Evolutionary conservation across 495 filamentous ascomycete species (phyloP).

Genomic region (Talaromyces thailandensis): DNA sequence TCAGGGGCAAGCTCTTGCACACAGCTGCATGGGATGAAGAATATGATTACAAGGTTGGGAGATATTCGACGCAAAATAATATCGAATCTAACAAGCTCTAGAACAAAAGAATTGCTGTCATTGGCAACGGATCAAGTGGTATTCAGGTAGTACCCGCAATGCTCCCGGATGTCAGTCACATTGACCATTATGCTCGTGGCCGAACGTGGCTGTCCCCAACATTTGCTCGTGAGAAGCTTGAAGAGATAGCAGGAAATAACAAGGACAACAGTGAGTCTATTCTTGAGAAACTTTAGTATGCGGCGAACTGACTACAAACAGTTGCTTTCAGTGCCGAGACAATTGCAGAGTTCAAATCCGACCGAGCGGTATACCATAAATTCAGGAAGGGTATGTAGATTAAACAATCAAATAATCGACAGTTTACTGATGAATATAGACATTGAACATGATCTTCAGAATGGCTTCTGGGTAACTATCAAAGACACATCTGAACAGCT

Average conservation of each 20-base stretch:
- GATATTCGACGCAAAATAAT: background rate
- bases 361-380: constrained; percentile 26
- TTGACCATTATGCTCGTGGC: constrained; percentile 34
- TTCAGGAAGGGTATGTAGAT: constrained; percentile 32
- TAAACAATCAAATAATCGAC: background rate
- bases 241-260: constrained; percentile 16
- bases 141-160: constrained; percentile 55
- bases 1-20: constrained; percentile 46
- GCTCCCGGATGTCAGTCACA: constrained; percentile 39
- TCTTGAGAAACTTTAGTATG: background rate
- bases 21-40: constrained; percentile 42
- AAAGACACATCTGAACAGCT: constrained; percentile 28
- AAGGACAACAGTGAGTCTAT: constrained; percentile 26
- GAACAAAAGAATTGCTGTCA: constrained; percentile 42
- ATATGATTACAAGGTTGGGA: constrained; percentile 22
- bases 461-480: constrained; percentile 30
- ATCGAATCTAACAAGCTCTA: constrained; percentile 15
- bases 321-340: constrained; percentile 34
- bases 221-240: constrained; percentile 23
- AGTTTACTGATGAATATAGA: constrained; percentile 10
- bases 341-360: constrained; percentile 33
- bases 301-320: background rate
- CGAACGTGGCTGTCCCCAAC: constrained; percentile 36
- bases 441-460: constrained; percentile 40
- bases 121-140: constrained; percentile 43